Base-by-base conservation (phyloP, 2,329 filamentous ascomycete genomes). In the Parastagonospora nodorum region DNA sequence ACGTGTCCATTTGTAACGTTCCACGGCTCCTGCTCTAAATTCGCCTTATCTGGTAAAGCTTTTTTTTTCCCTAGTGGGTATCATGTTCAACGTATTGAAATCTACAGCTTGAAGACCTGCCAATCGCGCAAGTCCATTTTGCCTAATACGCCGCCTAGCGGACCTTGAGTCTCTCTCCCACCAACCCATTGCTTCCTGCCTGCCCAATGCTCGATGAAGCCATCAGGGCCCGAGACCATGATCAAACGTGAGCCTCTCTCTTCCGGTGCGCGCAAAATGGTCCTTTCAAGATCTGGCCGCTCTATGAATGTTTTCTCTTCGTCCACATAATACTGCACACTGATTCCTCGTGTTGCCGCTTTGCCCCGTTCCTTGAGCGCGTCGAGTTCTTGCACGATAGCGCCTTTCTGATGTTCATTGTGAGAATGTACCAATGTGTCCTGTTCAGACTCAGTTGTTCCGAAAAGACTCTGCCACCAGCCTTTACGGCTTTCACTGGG, bases 191-290 rank as follows among this genome's bases (percentile, higher is more conserved):
- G 75, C 75, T 96, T 96, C 8, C 86, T 79, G 1, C 94, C 93
- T 2, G 91, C 90, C 75, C 89, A 90, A 57, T 88, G 83, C 37
- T 84, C 82, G 33, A 97, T 82, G 74, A 97, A 97, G 0, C 94
- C 93, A 46, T 96, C 90, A 0, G 94, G 93, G 0, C 94, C 94
- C 0, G 92, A 96, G 1, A 97, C 84, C 48, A 96, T 79, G n/a
- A 97, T 78, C 15, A 96, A 71, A 52, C 86, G 86, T 56, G 82
- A 83, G 1, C 83, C 80, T 1, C 74, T 64, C 9, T 64, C 61
- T 30, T 61, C 47, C 32, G 53, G 48, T 19, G 50, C 45, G 24
- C 58, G 51, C n/a, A 49, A 45, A 33, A 69, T 52, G 30, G 52
- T 59, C 45, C 63, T 64, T 32, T 60, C 64, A 7, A 80, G 67